phyloP scores from a whole-genome alignment of 108 stramenopile species.

The Cyclotella sp. region DNA sequence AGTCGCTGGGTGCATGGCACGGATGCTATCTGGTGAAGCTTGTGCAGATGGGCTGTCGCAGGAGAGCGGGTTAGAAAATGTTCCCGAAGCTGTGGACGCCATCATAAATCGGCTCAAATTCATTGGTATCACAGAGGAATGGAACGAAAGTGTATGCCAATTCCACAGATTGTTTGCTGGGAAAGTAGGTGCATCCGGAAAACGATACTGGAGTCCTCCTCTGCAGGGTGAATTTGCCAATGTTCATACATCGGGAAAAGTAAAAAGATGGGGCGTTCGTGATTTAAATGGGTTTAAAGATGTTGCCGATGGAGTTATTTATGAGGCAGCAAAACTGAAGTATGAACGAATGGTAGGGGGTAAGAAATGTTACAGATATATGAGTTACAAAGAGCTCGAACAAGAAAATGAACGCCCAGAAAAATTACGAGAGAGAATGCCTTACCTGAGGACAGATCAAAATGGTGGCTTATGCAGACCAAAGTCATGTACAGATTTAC shows the following conservation, averaged over 20 bases:
- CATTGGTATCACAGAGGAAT: slow-evolving; percentile 54
- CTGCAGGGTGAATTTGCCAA: slow-evolving; percentile 55
- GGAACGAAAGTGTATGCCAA: slow-evolving; percentile 59
- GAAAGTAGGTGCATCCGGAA: slow-evolving; percentile 19
- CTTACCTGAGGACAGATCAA: slow-evolving; percentile 24
- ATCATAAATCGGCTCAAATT: slow-evolving; percentile 45
- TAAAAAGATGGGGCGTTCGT: slow-evolving; percentile 25
- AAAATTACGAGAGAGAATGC: neutral
- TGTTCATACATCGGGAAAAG: slow-evolving; percentile 45
- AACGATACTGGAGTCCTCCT: slow-evolving; percentile 33
- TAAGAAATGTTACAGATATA: slow-evolving; percentile 46
- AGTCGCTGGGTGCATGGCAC: slow-evolving; percentile 49
- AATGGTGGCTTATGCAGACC: slow-evolving; percentile 45
- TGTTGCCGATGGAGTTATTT: slow-evolving; percentile 49
- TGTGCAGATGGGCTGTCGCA: slow-evolving; percentile 43
- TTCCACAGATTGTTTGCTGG: slow-evolving; percentile 52
- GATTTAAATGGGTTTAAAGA: slow-evolving; percentile 55
- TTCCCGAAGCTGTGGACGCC: slow-evolving; percentile 39
- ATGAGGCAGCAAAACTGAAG: slow-evolving; percentile 48
- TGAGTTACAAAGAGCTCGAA: slow-evolving; percentile 45
- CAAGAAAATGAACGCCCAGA: slow-evolving; percentile 2
- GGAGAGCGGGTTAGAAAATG: slow-evolving; percentile 35
- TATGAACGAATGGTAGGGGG: slow-evolving; percentile 44
- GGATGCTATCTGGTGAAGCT: slow-evolving; percentile 49
- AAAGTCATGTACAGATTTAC: slow-evolving; percentile 52